Base-by-base conservation (phyloP, 139 green algal species). In the Zygnema circumcarinatum region DNA sequence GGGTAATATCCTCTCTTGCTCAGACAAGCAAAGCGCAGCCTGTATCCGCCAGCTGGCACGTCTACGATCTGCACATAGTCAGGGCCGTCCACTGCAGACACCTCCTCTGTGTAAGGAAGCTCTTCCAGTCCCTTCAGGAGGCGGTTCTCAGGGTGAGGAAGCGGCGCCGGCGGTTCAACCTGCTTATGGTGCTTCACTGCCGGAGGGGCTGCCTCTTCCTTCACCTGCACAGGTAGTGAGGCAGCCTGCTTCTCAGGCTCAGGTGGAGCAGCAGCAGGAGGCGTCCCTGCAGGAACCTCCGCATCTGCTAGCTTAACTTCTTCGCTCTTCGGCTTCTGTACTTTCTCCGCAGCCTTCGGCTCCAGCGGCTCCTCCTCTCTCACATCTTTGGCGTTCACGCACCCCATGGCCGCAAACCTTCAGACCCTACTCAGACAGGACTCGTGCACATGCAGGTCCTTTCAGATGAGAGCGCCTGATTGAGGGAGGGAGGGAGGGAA, bases 1-100 rank as follows among this genome's bases (percentile, higher is more conserved):
- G 96, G 97, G 84, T 99, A 99, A 86, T 95, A 97, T 1, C 97
- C 96, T 0, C 95, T 82, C 87, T 96, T 94, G 74, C 87, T 95
- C 42, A 97, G 89, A 72, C 93, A 98, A 0, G 96, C 95, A 83
- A 96, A 98, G 0, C 89, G 84, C 0, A 98, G 74, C 7, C 47
- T 7, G 47, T 62, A 62, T 62, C 47, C 47, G 7, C 47, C 47
- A 7, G 47, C 47, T 25, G 47, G 47, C 7, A 62, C 16, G 16
- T 62, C 47, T 16, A 62, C 47, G 47, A 62, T 62, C 47, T 62
- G 47, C 47, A 62, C 47, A 62, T 62, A 62, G 7, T 62, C 47
- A 16, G 47, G 47, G 16, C 47, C 47, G 47, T 62, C 47, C 7
- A 62, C 47, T 62, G 7, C 47, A 25, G 47, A 62, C 16, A 62